A percentile compares a stretch with the other conserved stretches of the same genome.
These are phyloP conservation scores for Kluyveromyces starmeri DNA, from an alignment of 805 yeast genomes.

Conservation along the genomic window DNA sequence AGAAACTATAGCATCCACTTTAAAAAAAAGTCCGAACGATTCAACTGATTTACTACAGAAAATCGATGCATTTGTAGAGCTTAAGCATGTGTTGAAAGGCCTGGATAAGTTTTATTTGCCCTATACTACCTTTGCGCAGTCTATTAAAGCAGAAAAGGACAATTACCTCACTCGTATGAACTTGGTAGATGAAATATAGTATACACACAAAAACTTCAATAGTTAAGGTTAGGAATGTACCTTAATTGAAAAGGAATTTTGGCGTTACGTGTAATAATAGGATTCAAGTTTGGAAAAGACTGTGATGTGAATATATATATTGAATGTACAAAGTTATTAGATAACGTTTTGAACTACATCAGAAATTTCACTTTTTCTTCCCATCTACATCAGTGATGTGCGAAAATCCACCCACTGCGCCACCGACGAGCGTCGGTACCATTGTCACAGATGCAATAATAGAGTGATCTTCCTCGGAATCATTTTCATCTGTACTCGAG, in stretches of 20 bases:
- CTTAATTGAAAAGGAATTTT: too few relatives aligned
- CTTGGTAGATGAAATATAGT: slow-evolving; percentile 13
- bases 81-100: slow-evolving; percentile 46
- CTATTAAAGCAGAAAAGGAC: slow-evolving; percentile 32
- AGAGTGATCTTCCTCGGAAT: slow-evolving; percentile 9
- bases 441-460: slow-evolving; percentile 38
- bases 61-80: slow-evolving; percentile 38
- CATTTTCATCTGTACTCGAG: slow-evolving; percentile 11
- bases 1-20: slow-evolving; percentile 37
- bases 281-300: too few relatives aligned
- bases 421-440: slow-evolving; percentile 49
- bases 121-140: slow-evolving; percentile 42
- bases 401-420: slow-evolving; percentile 43
- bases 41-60: slow-evolving; percentile 32
- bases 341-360: too few relatives aligned
- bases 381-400: slow-evolving; percentile 4
- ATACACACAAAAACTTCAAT: too few relatives aligned
- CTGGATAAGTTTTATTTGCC: slow-evolving; percentile 41
- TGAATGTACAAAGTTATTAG: too few relatives aligned
- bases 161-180: slow-evolving; percentile 26
- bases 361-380: neutral
- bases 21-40: slow-evolving; percentile 17
- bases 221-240: too few relatives aligned
- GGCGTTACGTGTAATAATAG: too few relatives aligned
- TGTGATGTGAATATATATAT: too few relatives aligned